Base-by-base conservation (phyloP, 169 alveolate species). In the Besnoitia besnoiti region DNA sequence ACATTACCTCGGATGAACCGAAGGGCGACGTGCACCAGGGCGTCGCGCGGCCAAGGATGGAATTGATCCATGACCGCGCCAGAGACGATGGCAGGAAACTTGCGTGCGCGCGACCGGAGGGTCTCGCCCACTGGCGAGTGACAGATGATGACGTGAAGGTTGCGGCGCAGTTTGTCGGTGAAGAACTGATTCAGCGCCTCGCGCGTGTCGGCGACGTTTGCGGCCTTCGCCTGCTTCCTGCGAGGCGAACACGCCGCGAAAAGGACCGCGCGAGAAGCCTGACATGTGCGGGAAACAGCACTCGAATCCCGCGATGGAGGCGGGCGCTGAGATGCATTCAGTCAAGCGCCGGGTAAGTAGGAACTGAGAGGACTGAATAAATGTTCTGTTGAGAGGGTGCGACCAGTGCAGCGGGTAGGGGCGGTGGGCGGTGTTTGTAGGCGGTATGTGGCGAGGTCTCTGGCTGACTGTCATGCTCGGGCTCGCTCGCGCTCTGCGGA, bases 41-140 rank as follows among this genome's bases (percentile, higher is more conserved):
- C 99, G 92, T 97, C 99, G 91, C 98, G 97, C 59, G 99, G 99
- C 99, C 99, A 98, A 76, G 98, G 98, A 95, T 98, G 99, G 98
- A 98, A 98, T 98, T 99, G 98, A 94, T 98, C 99, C 50, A 98
- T 97, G 61, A 97, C 96, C 82, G 99, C 98, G 91, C 99, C 96
- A 73, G 97, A 96, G 79, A 98, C 97, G 51, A 98, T 96, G 39
- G 98, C 98, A 39, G 99, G 99, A 98, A 98, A 98, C 93, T 98
- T 98, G 89, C 99, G 96, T 37, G 98, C 98, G 90, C 99, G 97
- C 42, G 96, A 95, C 90, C 99, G 96, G 95, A 98, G 94, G 55
- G 97, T 95, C 89, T 98, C 99, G n/a, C 99, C 99, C 19, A 98
- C 99, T 40, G 99, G 99, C 12, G 99, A 97, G 97, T 97, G 98